Base-by-base conservation (phyloP, 768 basidiomycete genomes). In the Brasilioporus rufonigricans region DNA sequence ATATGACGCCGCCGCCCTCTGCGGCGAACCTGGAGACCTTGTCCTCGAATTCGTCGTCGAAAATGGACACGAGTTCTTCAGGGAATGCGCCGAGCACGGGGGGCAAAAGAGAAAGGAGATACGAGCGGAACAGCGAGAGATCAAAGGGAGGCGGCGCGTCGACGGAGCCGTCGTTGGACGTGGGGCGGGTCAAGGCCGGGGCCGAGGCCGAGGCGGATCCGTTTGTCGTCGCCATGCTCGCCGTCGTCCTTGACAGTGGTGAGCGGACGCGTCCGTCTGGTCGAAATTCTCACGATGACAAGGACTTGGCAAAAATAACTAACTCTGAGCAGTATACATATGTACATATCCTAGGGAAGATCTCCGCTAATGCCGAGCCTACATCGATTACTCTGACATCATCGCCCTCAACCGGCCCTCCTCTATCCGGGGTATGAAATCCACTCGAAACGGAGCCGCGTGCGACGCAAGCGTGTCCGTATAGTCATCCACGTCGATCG, bases 21-120 rank as follows among this genome's bases (percentile, higher is more conserved):
- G 76, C 74, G 9, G 89, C 85, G 73, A 93, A 94, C 52, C 86
- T 80, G 46, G 80, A 68, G 21, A 92, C 86, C 61, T 82, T 84
- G 59, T 89, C 90, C 52, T 86, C 80, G 58, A 91, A 94, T 24
- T 81, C 80, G 49, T 83, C 81, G 62, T 91, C 86, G 60, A 93
- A 85, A 33, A 89, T 65, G 0, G 80, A 74, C 35, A 86, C 78
- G 2, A 94, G 74, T 52, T 93, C 91, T 38, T 77, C 74, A 1
- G 76, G 76, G 12, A 74, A 65, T 3, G 90, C 86, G n/a, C 84
- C 91, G n/a, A 95, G 78, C 2, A 93, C 80, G 12, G 91, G 87
- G 2, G 93, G 92, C 2, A 95, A 75, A 23, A 95, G 76, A 1
- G 82, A 76, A 39, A 81, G 73, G 29, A 94, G 76, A 72, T 93